phyloP scores from a whole-genome alignment of 192 early-diverging fungal species.

The Gryganskiella cystojenkinii region DNA sequence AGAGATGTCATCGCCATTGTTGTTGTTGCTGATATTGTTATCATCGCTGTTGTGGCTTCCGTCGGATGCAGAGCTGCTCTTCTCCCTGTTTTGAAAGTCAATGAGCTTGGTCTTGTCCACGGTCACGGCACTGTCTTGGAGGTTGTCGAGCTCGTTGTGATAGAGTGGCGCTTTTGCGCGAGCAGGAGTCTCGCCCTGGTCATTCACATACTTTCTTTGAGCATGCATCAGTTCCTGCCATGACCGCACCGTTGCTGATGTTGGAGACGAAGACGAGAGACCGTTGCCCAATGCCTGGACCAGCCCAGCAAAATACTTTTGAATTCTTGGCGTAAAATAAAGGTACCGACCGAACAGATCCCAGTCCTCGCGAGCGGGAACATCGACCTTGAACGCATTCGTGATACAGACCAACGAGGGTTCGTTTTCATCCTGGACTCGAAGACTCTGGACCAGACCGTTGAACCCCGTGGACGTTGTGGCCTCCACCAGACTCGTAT shows the following conservation, averaged over 20 bases:
- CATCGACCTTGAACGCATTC: conserved; percentile 23
- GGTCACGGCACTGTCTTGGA: too few relatives aligned
- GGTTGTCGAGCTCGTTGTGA: too few relatives aligned
- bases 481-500: conserved; percentile 10
- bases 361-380: conserved; percentile 18
- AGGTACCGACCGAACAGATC: conserved; percentile 27
- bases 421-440: conserved; percentile 7
- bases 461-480: conserved; percentile 3
- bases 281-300: conserved; percentile 2
- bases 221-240: too few relatives aligned
- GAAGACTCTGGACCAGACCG: conserved; percentile 2
- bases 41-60: not conserved
- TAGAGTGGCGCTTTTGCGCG: too few relatives aligned
- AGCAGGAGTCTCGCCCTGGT: too few relatives aligned
- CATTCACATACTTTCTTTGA: too few relatives aligned
- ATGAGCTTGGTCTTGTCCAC: too few relatives aligned
- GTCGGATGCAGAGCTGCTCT: not conserved
- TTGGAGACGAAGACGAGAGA: not conserved
- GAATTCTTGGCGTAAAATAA: conserved; percentile 20
- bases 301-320: not conserved
- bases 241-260: not conserved
- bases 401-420: conserved; percentile 24
- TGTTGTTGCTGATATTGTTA: not conserved
- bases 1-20: not conserved
- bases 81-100: not conserved